These are phyloP conservation scores for Erythrophleum ivorense DNA, from an alignment of 331 rosid species.

Conservation along the genomic window DNA sequence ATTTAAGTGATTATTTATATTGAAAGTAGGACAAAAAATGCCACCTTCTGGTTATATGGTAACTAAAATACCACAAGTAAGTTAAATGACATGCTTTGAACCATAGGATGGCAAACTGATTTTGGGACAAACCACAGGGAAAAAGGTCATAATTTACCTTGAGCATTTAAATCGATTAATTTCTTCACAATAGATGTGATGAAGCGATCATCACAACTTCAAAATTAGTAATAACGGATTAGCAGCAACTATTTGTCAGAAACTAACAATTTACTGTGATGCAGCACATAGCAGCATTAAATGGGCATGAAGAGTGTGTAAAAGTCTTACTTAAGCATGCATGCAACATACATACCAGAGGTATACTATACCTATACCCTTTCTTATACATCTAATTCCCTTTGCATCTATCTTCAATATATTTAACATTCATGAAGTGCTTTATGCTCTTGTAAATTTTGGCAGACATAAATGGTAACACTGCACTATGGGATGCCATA, in stretches of 20 bases:
- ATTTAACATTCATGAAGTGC: slow-evolving; percentile 6
- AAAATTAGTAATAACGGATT: not conserved
- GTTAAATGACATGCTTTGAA: too few relatives aligned
- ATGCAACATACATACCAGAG: slow-evolving; percentile 63
- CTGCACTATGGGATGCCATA: slow-evolving; percentile 82
- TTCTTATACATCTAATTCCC: not conserved
- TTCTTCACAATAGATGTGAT: too few relatives aligned
- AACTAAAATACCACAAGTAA: too few relatives aligned
- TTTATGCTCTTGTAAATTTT: slow-evolving; percentile 8
- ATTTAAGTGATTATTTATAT: too few relatives aligned
- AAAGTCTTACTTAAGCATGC: slow-evolving; percentile 67
- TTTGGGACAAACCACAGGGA: too few relatives aligned
- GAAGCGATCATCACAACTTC: not conserved
- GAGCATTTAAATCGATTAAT: too few relatives aligned
- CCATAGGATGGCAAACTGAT: too few relatives aligned
- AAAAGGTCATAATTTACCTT: too few relatives aligned
- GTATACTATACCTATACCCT: slow-evolving; percentile 41
- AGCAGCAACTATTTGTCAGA: slow-evolving; percentile 2
- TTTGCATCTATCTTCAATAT: not conserved
- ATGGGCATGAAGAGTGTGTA: slow-evolving; percentile 80
- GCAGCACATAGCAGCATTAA: slow-evolving; percentile 80
- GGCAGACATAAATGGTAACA: slow-evolving; percentile 63
- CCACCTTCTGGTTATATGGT: too few relatives aligned
- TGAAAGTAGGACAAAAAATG: too few relatives aligned
- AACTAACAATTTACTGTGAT: slow-evolving; percentile 33